Conservation (phyloP, 345 rosid species). For the Murraya paniculata region DNA sequence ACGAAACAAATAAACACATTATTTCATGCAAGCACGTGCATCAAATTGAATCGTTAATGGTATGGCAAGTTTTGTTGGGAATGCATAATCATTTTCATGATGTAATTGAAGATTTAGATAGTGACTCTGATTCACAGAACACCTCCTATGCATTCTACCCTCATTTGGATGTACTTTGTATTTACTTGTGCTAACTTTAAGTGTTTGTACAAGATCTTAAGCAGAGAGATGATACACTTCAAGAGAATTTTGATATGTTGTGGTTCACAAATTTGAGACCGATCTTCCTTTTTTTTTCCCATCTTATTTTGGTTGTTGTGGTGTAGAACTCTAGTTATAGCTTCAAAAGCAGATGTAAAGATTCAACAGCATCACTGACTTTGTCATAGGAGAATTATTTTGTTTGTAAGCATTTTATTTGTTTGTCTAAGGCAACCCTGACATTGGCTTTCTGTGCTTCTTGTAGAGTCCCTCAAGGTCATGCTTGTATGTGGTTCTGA, state of each 20-base stretch:
- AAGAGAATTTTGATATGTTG: not conserved
- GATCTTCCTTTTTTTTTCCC: too few species aligned
- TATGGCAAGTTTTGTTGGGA: not conserved
- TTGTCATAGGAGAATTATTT: not conserved
- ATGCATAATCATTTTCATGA: not conserved
- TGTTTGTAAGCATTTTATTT: not conserved
- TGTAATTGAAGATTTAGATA: not conserved
- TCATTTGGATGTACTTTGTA: not conserved
- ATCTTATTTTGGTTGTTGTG: not conserved
- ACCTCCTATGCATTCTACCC: not conserved
- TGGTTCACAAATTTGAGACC: not conserved
- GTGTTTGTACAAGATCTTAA: not conserved
- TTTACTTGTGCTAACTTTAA: not conserved
- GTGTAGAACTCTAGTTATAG: not conserved
- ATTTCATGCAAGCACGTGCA: not conserved
- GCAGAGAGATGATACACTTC: not conserved
- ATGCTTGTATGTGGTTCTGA: slow-evolving; percentile 97
- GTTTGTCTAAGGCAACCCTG: not conserved
- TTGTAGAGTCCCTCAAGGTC: slow-evolving; percentile 62
- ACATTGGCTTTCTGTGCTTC: slow-evolving; percentile 1
- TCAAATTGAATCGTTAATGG: not conserved
- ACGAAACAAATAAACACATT: not conserved
- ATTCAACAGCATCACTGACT: not conserved
- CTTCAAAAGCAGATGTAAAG: not conserved
- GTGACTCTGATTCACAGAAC: not conserved